Percentiles rank a stretch among this genome's conserved stretches.
Conservation (phyloP, 2,329 filamentous ascomycete genomes). For the Ophiostoma angusticollis region DNA sequence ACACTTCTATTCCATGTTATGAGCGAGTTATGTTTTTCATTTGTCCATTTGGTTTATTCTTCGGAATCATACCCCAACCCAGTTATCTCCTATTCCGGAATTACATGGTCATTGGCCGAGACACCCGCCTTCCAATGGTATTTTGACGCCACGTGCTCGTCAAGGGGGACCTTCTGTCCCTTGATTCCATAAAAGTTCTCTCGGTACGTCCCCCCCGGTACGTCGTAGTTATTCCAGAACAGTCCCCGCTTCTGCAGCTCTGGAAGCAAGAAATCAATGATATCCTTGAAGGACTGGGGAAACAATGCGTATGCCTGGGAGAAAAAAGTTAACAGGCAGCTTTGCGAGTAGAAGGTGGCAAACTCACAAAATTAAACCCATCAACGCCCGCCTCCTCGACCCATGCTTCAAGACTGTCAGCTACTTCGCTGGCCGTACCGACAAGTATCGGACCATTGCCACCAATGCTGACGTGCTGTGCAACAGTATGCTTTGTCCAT, state of each 20-base stretch:
- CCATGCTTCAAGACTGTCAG: slow-evolving; percentile 56
- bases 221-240: slow-evolving; percentile 40
- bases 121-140: slow-evolving; percentile 28
- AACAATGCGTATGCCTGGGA: slow-evolving; percentile 24
- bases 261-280: slow-evolving; percentile 50
- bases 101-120: slow-evolving; percentile 15
- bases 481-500: slow-evolving; percentile 61
- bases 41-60: no score
- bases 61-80: no score
- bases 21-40: no score
- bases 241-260: slow-evolving; percentile 45
- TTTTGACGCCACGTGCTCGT: slow-evolving; percentile 26
- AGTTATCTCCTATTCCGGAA: slow-evolving; percentile 13
- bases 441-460: slow-evolving; percentile 29
- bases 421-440: slow-evolving; percentile 53
- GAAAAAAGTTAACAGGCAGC: neutral
- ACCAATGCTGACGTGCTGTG: slow-evolving; percentile 30
- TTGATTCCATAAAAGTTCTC: slow-evolving; percentile 28
- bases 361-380: slow-evolving; percentile 53
- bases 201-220: slow-evolving; percentile 29
- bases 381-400: slow-evolving; percentile 57
- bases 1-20: no score
- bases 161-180: slow-evolving; percentile 23
- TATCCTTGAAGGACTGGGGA: slow-evolving; percentile 50
- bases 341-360: neutral